Base-by-base conservation (phyloP, 2,329 filamentous ascomycete genomes). In the Arthrocladium fulminans region DNA sequence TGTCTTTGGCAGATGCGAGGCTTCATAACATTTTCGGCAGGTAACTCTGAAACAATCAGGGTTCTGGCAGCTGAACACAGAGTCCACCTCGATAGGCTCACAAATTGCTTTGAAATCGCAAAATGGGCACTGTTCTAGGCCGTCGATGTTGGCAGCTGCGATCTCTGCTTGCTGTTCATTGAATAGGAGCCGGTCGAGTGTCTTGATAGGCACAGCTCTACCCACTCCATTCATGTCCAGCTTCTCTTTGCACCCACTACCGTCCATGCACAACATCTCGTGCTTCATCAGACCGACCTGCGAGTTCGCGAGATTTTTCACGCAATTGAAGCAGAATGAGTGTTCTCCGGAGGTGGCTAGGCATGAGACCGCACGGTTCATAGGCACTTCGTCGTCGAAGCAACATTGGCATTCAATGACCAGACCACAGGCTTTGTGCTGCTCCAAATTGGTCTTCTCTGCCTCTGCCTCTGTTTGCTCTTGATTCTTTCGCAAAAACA, bases 21-120 rank as follows among this genome's bases (percentile, higher is more conserved):
- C 73, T 44, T 73, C 67, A 25, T 77, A 74, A 65, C 88, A 94
- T 2, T 83, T 70, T 3, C 84, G 78, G 59, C 83, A 87, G 61
- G 76, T 84, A 42, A 77, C 67, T 32, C 74, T 73, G 52, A 68
- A 68, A 61, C 88, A 94, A 0, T 78, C 74, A 0, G 75, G 72
- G 48, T 80, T 82, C 45, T 76, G 69, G 65, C 88, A 94, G 2
- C 73, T 71, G 54, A 94, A 94, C 59, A 89, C 84, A 51, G 75
- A 80, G 61, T 90, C 75, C 15, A 77, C 67, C 15, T 84, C 78
- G 1, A 84, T 66, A 0, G 84, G 77, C 0, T 78, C 79, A 54
- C 80, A 85, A 51, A 88, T 83, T 27, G 81, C 84, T 35, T 85
- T 86, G 67, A 79, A 94, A 19, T 85, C 80, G 63, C 88, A 94